These are phyloP conservation scores for Posidonia oceanica DNA, from an alignment of 116 monocot species.

Conservation along the genomic window DNA sequence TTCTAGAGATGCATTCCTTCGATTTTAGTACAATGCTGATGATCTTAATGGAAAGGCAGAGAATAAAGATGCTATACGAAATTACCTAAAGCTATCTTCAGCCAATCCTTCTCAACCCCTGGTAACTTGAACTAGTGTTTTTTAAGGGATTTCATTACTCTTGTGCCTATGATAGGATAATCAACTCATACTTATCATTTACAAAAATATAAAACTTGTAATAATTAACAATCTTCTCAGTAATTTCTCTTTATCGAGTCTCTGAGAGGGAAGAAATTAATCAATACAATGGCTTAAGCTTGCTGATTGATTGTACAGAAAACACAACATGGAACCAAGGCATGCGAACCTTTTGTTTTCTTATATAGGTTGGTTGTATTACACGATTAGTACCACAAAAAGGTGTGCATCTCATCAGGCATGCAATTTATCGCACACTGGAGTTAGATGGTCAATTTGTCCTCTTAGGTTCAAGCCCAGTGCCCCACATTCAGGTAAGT, in stretches of 20 bases:
- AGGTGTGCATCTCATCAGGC: constrained; percentile 93
- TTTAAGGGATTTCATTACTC: neutral
- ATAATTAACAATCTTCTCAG: too few relatives aligned
- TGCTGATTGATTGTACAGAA: too few relatives aligned
- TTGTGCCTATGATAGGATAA: neutral
- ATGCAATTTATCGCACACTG: constrained; percentile 80
- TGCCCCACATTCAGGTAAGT: constrained; percentile 74
- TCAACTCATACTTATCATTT: too few relatives aligned
- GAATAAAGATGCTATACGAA: constrained; percentile 61
- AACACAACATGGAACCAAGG: too few relatives aligned
- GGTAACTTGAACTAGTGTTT: constrained; percentile 25
- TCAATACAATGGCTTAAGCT: too few relatives aligned
- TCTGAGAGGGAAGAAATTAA: too few relatives aligned
- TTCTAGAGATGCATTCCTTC: constrained; percentile 49
- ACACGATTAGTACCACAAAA: constrained; percentile 91
- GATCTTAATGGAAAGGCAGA: constrained; percentile 65
- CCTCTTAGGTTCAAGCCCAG: constrained; percentile 84
- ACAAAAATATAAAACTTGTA: too few relatives aligned
- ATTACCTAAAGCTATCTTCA: constrained; percentile 45
- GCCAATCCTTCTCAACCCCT: constrained; percentile 47
- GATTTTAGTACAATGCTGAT: constrained; percentile 50
- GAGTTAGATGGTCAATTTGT: constrained; percentile 89
- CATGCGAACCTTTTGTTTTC: neutral
- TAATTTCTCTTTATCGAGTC: too few relatives aligned
- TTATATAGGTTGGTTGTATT: constrained; percentile 68